These are phyloP conservation scores for Leccinellum luteum DNA, from an alignment of 768 basidiomycete genomes.

Conservation along the genomic window DNA sequence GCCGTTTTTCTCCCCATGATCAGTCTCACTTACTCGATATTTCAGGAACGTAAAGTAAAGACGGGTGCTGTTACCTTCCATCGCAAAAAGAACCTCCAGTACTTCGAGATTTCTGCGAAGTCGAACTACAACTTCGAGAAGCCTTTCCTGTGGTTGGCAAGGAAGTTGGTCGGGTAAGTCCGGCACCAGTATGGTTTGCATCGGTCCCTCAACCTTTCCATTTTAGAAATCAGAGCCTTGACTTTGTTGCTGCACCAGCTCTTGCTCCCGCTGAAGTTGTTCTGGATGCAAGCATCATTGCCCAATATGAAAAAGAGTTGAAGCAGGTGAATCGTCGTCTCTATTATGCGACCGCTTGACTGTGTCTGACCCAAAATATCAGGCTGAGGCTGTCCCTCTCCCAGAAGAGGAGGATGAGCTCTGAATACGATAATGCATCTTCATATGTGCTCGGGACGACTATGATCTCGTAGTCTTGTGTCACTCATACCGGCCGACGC, in stretches of 20 bases:
- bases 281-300: slow-evolving; percentile 77
- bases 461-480: slow-evolving; percentile 19
- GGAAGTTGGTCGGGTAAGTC: slow-evolving; percentile 93
- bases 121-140: slow-evolving; percentile 99
- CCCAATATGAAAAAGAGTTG: slow-evolving; percentile 77
- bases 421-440: slow-evolving; percentile 35
- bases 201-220: neutral
- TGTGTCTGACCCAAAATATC: slow-evolving; percentile 11
- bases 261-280: slow-evolving; percentile 91
- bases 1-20: neutral
- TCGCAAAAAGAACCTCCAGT: slow-evolving; percentile 99
- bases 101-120: slow-evolving; percentile 99
- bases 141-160: slow-evolving; percentile 98
- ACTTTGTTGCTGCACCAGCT: slow-evolving; percentile 96
- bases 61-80: slow-evolving; percentile 99
- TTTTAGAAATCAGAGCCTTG: slow-evolving; percentile 75
- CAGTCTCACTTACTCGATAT: slow-evolving; percentile 6
- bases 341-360: neutral
- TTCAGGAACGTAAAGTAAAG: slow-evolving; percentile 98
- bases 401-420: slow-evolving; percentile 97
- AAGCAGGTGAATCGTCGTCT: slow-evolving; percentile 44
- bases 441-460: slow-evolving; percentile 20
- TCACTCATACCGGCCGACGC: slow-evolving; percentile 15
- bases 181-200: neutral
- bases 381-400: slow-evolving; percentile 91